phyloP scores from a whole-genome alignment of 805 yeast genomes.

The Cyberlindnera meyerae region DNA sequence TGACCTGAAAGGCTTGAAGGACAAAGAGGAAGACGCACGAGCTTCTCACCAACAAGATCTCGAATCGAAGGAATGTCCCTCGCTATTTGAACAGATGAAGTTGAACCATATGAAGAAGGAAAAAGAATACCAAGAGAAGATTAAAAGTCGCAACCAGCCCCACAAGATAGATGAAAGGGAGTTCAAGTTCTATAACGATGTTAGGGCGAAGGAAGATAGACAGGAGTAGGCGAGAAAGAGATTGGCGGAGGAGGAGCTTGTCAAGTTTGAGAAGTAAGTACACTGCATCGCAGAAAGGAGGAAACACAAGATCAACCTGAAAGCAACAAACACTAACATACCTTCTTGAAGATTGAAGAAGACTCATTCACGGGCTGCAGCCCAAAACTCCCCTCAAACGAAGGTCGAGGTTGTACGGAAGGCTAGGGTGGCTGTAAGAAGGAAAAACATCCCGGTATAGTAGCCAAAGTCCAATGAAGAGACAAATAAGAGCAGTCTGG shows the following conservation, averaged over 20 bases:
- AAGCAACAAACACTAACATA: no score
- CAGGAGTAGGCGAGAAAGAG: slow-evolving; percentile 14
- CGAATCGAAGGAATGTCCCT: slow-evolving; percentile 20
- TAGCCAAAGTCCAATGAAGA: no score
- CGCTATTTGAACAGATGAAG: slow-evolving; percentile 27
- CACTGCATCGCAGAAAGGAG: no score
- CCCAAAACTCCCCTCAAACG: no score
- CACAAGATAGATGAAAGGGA: slow-evolving; percentile 19
- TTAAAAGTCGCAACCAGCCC: slow-evolving; percentile 19
- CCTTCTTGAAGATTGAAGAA: no score
- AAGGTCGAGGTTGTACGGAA: no score
- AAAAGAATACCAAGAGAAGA: slow-evolving; percentile 21
- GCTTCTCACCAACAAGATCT: slow-evolving; percentile 16
- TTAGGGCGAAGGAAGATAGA: slow-evolving; percentile 7
- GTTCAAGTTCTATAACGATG: slow-evolving; percentile 14
- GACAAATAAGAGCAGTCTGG: no score
- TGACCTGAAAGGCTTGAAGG: slow-evolving; percentile 19
- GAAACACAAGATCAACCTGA: no score
- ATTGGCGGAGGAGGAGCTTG: slow-evolving; percentile 19
- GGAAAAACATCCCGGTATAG: no score
- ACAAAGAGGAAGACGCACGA: slow-evolving; percentile 17
- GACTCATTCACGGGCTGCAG: no score
- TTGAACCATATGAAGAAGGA: slow-evolving; percentile 23
- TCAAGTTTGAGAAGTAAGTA: slow-evolving; percentile 20
- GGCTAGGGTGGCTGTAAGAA: no score